Evolutionary conservation across 2,329 filamentous ascomycete genomes (phyloP).

Genomic region (Thermochaetoides dissita): DNA sequence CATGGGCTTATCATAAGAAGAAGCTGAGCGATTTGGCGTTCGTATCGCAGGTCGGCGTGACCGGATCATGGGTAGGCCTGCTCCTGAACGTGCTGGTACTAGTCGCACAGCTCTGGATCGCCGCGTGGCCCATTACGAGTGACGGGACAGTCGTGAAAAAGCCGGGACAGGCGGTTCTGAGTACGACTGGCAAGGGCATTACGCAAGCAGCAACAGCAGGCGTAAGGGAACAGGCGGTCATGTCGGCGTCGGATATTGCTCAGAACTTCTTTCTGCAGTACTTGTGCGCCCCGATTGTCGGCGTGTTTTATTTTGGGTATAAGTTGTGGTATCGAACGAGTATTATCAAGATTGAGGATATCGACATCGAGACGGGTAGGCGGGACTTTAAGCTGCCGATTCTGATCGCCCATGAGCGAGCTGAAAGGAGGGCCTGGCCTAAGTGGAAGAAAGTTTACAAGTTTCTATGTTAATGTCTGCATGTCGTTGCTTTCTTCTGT

Average conservation of each 20-base stretch:
- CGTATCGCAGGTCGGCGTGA: slow-evolving; percentile 60
- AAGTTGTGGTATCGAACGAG: slow-evolving; percentile 61
- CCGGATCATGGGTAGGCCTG: slow-evolving; percentile 71
- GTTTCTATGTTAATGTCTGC: slow-evolving; percentile 45
- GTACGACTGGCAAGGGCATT: no score
- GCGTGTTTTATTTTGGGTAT: slow-evolving; percentile 56
- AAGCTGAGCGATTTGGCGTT: slow-evolving; percentile 69
- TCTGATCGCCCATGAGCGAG: slow-evolving; percentile 64
- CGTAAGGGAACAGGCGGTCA: slow-evolving; percentile 15
- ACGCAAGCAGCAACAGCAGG: background rate
- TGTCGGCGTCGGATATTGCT: slow-evolving; percentile 31
- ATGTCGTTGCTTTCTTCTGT: background rate
- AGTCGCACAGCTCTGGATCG: slow-evolving; percentile 77
- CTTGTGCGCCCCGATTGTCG: slow-evolving; percentile 54
- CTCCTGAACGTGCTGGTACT: slow-evolving; percentile 63
- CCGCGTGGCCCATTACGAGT: slow-evolving; percentile 52
- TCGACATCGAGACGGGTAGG: slow-evolving; percentile 77
- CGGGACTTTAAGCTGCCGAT: slow-evolving; percentile 71
- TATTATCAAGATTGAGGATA: slow-evolving; percentile 54
- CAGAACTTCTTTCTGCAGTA: slow-evolving; percentile 62
- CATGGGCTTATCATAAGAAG: slow-evolving; percentile 59
- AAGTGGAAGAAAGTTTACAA: slow-evolving; percentile 65
- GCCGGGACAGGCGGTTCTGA: background rate
- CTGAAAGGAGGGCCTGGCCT: slow-evolving; percentile 60
- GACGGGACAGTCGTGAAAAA: background rate